These are phyloP conservation scores for Cyberlindnera maritima DNA, from an alignment of 805 yeast species.

Conservation along the genomic window DNA sequence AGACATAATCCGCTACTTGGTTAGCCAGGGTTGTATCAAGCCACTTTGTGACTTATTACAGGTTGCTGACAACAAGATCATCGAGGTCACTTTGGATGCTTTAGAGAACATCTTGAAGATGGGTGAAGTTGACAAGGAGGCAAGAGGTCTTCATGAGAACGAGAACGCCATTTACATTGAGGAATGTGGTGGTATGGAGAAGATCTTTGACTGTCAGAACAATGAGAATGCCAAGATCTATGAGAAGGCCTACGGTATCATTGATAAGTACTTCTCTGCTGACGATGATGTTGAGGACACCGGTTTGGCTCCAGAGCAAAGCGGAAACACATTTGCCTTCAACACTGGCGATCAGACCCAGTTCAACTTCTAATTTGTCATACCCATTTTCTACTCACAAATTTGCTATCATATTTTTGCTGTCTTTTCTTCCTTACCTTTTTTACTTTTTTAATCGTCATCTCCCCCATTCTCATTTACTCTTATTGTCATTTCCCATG, in stretches of 20 bases:
- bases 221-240: conserved; percentile 91
- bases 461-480: no score
- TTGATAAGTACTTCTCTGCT: conserved; percentile 86
- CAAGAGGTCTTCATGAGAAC: conserved; percentile 64
- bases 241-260: conserved; percentile 83
- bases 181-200: conserved; percentile 98
- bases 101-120: conserved; percentile 89
- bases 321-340: conserved; percentile 85
- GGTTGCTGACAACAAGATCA: conserved; percentile 85
- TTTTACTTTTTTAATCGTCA: not conserved
- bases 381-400: not conserved
- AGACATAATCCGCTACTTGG: conserved; percentile 90
- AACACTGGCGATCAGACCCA: conserved; percentile 59
- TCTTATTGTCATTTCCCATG: not conserved
- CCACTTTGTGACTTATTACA: conserved; percentile 91
- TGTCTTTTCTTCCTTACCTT: not conserved
- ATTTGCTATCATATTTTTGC: not conserved
- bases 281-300: conserved; percentile 75
- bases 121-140: conserved; percentile 90
- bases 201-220: conserved; percentile 88
- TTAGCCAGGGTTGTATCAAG: conserved; percentile 93
- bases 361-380: conserved; percentile 20
- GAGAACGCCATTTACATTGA: conserved; percentile 90
- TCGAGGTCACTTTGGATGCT: conserved; percentile 94
- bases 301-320: conserved; percentile 70